Conservation (phyloP, 2,329 filamentous ascomycete species). For the Clarireedia paspali region DNA sequence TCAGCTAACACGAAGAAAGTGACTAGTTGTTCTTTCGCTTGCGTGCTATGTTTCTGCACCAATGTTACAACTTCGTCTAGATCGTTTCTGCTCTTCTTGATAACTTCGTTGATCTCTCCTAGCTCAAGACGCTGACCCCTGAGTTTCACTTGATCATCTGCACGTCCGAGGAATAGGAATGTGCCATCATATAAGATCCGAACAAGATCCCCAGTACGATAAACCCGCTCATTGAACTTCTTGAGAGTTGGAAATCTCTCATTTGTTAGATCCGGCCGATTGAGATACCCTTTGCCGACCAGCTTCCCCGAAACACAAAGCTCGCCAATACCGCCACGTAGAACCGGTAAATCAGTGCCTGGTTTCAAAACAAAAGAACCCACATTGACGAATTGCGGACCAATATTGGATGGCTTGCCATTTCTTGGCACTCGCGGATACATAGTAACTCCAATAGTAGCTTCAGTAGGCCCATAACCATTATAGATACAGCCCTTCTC, state of each 20-base stretch:
- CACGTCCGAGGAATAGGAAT: constrained; percentile 80
- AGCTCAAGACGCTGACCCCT: constrained; percentile 84
- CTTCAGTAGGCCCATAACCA: constrained; percentile 85
- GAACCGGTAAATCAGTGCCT: constrained; percentile 60
- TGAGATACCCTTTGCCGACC: constrained; percentile 84
- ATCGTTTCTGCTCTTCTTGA: constrained; percentile 51
- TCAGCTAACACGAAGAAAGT: constrained; percentile 55
- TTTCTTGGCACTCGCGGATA: constrained; percentile 71
- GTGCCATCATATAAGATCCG: constrained; percentile 71
- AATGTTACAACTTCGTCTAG: constrained; percentile 67
- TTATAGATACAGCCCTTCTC: constrained; percentile 78
- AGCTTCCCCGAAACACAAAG: constrained; percentile 81
- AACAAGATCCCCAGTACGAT: constrained; percentile 85
- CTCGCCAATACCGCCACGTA: constrained; percentile 76
- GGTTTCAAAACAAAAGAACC: constrained; percentile 71
- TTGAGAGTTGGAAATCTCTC: constrained; percentile 66
- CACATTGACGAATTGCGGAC: constrained; percentile 78
- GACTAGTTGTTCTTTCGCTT: constrained; percentile 76
- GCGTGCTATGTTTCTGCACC: constrained; percentile 62
- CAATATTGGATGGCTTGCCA: constrained; percentile 82
- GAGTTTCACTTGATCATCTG: constrained; percentile 88
- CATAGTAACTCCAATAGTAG: constrained; percentile 89
- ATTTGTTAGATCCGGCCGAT: constrained; percentile 66
- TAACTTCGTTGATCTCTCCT: constrained; percentile 81
- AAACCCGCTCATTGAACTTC: constrained; percentile 54